Percentiles rank a stretch among this genome's conserved stretches.
phyloP scores from a whole-genome alignment of 257 asterid species.

The Fraxinus quadrangulata region DNA sequence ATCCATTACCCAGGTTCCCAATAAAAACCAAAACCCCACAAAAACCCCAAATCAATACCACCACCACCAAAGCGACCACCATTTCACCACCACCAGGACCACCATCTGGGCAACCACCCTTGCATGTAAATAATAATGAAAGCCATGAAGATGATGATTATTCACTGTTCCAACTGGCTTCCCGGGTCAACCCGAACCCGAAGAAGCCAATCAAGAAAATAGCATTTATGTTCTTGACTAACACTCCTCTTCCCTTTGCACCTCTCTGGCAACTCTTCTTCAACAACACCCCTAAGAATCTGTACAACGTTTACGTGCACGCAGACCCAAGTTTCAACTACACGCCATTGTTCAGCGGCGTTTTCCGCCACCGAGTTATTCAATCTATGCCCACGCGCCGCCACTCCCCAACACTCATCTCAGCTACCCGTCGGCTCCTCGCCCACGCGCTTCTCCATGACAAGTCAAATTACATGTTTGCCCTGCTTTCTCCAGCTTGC shows the following conservation, averaged over 20 bases:
- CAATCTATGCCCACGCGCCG: conserved; percentile 44
- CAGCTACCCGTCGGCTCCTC: conserved; percentile 43
- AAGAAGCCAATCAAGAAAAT: conserved; percentile 28
- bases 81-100: neutral
- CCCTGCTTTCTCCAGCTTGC: conserved; percentile 40
- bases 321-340: conserved; percentile 47
- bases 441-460: conserved; percentile 43
- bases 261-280: conserved; percentile 48
- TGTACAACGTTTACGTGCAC: conserved; percentile 43
- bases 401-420: conserved; percentile 35
- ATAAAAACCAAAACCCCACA: conserved; percentile 1
- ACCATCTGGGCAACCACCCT: neutral
- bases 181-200: conserved; percentile 27
- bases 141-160: conserved; percentile 22
- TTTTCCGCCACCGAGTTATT: conserved; percentile 34
- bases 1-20: neutral
- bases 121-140: neutral
- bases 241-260: conserved; percentile 41
- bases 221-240: conserved; percentile 50
- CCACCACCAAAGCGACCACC: conserved; percentile 4
- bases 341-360: conserved; percentile 37
- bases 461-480: conserved; percentile 45
- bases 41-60: conserved; percentile 8
- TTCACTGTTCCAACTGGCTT: conserved; percentile 27
- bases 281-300: conserved; percentile 24